Base-by-base conservation (phyloP, 768 basidiomycete species). In the Mycena leptocephala region DNA sequence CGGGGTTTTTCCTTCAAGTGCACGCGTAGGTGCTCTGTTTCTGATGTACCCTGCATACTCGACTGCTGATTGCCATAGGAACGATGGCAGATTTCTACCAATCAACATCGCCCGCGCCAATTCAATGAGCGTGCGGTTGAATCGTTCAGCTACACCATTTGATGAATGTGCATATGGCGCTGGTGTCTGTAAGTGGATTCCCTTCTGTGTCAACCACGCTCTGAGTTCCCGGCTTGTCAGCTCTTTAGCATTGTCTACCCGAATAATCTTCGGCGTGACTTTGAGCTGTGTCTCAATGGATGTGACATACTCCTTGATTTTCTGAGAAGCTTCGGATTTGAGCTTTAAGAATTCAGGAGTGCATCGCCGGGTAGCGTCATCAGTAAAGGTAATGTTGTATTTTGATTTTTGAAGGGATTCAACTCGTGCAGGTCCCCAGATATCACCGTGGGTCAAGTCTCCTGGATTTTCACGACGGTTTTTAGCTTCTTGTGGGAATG, bases 41-140 rank as follows among this genome's bases (percentile, higher is more conserved):
- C 74, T 61, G 30, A 84, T 30, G 46, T 80, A 84, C 14, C 67
- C 64, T 0, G 77, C 76, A 51, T 82, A 78, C 0, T 56, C 64
- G 0, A 81, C 30, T 1, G 82, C 83, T 61, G 83, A 78, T 0
- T 73, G 77, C 83, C 84, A 86, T 1, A 85, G 75, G 32, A 28
- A 77, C 32, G 72, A 75, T 0, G 81, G 82, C 0, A 84, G 16
- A 55, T 10, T 67, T 71, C 9, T 33, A 1, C 62, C 76, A 33
- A 79, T 62, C 0, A 83, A 28, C 51, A 53, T 53, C 5, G 51
- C 51, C 5, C 51, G 4, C 8, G 51, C 51, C 8, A 24, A n/a
- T 14, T 53, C 51, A 24, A 53, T 24, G 6, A 72, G 72, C 14
- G 79, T 83, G 1, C 79, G 66, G 72, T 85, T 86, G 5, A 74